Evolutionary conservation across 305 asterid genomes (phyloP), one percentile per base, ranked within the genome.

Genomic region (Withania somnifera): DNA sequence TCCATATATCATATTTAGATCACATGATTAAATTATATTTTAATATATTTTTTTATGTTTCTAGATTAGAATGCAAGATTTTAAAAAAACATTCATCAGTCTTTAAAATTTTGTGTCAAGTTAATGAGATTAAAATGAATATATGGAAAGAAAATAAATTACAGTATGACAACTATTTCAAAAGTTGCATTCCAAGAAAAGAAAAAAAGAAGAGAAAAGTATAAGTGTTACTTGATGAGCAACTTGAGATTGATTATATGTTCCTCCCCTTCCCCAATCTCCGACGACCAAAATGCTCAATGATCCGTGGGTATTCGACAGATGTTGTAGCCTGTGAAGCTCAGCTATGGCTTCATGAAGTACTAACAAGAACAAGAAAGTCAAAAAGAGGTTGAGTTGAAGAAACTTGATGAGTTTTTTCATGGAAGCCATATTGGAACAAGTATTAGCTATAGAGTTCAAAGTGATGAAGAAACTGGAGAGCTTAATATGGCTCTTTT

Each of bases 241-340:
- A 58, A 93, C 87, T 11, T 69, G 53, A 26, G 97, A 84, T 60
- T 93, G 97, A 54, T 93, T 93, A 68, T 80, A 90, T 0, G 51
- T 6, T 9, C 97, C 97, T 75, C 86, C 88, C 61, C 97, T 85
- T 81, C 97, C 97, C 97, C 97, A 93, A 30, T 93, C 97, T 82
- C 97, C 97, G 77, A 91, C 80, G 34, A 90, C 97, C 71, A 93
- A 54, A 34, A 88, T 68, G 61, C 69, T 80, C 2, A 93, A 79
- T 19, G 91, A 87, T 0, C 88, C 90, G 51, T 87, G 89, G 38
- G 75, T 13, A 53, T 91, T 89, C 11, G 81, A 34, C 13, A 89
- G 82, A 51, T 89, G 89, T 28, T 87, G 83, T n/a, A 88, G 75
- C 5, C 94, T 84, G 58, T 79, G 86, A 73, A 92, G 85, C 83